A percentile compares a stretch with the other conserved stretches of the same genome.
Evolutionary conservation across 495 filamentous ascomycete genomes (phyloP).

Genomic region (Usnea hakonensis): DNA sequence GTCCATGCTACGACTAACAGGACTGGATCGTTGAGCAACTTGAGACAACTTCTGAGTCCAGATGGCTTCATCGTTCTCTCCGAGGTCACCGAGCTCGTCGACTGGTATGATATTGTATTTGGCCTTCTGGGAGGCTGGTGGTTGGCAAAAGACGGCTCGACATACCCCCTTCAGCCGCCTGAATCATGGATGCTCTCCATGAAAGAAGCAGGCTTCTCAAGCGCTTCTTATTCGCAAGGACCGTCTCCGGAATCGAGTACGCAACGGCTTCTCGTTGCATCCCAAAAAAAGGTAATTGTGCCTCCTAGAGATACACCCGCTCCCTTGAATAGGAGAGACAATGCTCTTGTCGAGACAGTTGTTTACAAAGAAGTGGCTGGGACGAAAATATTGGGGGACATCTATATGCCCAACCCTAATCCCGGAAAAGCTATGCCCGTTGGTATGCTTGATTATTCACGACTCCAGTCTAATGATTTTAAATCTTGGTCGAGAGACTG

Average conservation of each 20-base stretch:
- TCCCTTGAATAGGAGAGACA: too few relatives aligned
- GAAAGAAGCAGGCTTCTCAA: conserved; percentile 35
- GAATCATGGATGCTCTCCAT: conserved; percentile 35
- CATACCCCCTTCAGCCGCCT: conserved; percentile 35
- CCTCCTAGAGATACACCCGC: not conserved
- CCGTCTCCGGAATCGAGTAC: conserved; percentile 24
- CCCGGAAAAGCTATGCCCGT: conserved; percentile 19
- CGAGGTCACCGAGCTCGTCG: conserved; percentile 35
- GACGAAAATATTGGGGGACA: conserved; percentile 32
- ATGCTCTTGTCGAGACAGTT: conserved; percentile 33
- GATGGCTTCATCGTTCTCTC: conserved; percentile 37
- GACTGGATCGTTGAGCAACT: conserved; percentile 25
- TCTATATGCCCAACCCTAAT: conserved; percentile 31
- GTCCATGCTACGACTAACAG: conserved; percentile 44
- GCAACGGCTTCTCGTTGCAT: conserved; percentile 23
- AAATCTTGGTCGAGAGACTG: too few relatives aligned
- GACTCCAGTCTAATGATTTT: too few relatives aligned
- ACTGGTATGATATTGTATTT: conserved; percentile 44
- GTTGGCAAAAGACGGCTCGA: conserved; percentile 43
- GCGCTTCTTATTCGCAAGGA: conserved; percentile 44
- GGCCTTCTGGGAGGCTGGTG: conserved; percentile 50
- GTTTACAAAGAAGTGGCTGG: conserved; percentile 31
- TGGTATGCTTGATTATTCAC: too few relatives aligned
- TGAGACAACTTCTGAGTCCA: conserved; percentile 30
- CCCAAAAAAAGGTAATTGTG: conserved; percentile 4